Evolutionary conservation across 139 green algal species (phyloP), one percentile per base, ranked within the genome.

Genomic region (Chlorella sp.): DNA sequence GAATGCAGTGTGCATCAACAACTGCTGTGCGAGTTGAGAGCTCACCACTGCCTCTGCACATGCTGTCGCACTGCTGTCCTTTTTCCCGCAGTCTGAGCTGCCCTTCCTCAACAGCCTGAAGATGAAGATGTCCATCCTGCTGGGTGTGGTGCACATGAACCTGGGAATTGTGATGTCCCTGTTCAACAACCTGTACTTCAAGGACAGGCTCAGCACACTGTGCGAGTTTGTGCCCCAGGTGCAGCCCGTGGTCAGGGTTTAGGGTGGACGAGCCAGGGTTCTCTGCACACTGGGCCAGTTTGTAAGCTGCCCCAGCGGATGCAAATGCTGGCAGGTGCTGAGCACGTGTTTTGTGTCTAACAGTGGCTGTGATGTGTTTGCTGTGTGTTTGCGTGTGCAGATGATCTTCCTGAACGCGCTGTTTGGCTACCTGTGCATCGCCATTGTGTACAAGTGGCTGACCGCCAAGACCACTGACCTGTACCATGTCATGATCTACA

Each of bases 401-500:
- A 85, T 97, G 66, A 93, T 99, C 66, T 99, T 99, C 86, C 86
- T 99, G 24, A 96, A 94, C 78, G 69, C 71, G 31, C 82, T 98
- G 20, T 99, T 99, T 79, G 95, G 95, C 59, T 99, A 99, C 86
- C 90, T 99, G 29, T 91, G 70, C 67, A 69, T 97, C 31, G 83
- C 97, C 65, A 98, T 99, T 72, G 69, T 98, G 26, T 74, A 89
- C 83, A 99, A 99, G 85, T 97, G 85, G 85, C 51, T 88, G 26
- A 88, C 76, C 0, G 92, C 89, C 55, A 87, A 77, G 17, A 87
- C 68, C 5, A 88, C 91, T 5, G 95, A 99, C 83, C 89, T 99
- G 36, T 99, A 99, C 82, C 90, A 97, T 76, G 87, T 97, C 60
- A 91, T 99, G 84, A 99, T 99, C 86, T 94, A 97, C 89, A 98